Evolutionary conservation across 2,329 filamentous ascomycete species (phyloP).

Genomic region (Cordyceps pruinosa): DNA sequence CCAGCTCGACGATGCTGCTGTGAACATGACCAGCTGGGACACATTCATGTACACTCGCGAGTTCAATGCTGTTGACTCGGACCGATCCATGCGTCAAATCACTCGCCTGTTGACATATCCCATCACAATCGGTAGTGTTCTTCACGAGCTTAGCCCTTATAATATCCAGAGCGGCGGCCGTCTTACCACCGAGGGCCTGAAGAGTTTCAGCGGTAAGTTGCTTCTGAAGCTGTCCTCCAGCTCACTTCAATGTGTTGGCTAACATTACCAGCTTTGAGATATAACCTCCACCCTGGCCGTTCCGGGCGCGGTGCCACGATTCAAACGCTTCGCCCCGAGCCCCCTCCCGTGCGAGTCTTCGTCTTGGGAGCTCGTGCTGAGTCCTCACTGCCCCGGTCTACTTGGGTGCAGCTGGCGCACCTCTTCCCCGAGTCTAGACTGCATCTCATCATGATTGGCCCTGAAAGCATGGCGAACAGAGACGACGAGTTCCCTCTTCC

Average conservation of each 20-base stretch:
- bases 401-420: slow-evolving; percentile 90
- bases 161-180: slow-evolving; percentile 66
- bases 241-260: slow-evolving; percentile 8
- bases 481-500: slow-evolving; percentile 90
- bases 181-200: slow-evolving; percentile 80
- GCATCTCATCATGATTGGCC: slow-evolving; percentile 90
- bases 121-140: slow-evolving; percentile 78
- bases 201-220: slow-evolving; percentile 79
- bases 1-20: slow-evolving; percentile 84
- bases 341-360: slow-evolving; percentile 86
- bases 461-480: slow-evolving; percentile 91
- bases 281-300: slow-evolving; percentile 83
- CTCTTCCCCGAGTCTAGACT: slow-evolving; percentile 90
- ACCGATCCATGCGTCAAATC: slow-evolving; percentile 84
- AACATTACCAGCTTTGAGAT: slow-evolving; percentile 64
- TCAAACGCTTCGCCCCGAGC: slow-evolving; percentile 72
- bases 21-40: slow-evolving; percentile 99
- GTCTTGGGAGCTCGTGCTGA: slow-evolving; percentile 94
- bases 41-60: slow-evolving; percentile 90
- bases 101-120: slow-evolving; percentile 93
- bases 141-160: slow-evolving; percentile 94
- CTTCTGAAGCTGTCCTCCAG: background rate
- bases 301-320: slow-evolving; percentile 67
- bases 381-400: slow-evolving; percentile 86
- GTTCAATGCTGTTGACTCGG: slow-evolving; percentile 84